Base-by-base conservation (phyloP, 768 basidiomycete species). In the Kwoniella sp. region DNA sequence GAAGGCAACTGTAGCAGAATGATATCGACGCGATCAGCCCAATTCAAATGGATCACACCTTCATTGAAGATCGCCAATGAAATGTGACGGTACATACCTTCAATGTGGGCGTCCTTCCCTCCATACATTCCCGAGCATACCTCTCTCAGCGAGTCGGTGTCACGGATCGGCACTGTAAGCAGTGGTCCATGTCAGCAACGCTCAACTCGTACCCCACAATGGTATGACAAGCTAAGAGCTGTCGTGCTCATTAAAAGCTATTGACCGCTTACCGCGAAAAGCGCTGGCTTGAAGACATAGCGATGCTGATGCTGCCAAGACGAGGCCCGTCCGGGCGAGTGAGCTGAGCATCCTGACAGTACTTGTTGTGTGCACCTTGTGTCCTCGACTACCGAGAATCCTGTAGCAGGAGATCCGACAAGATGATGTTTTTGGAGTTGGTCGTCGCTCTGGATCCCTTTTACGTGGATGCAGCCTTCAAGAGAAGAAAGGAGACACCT, bases 121-220 rank as follows among this genome's bases (percentile, higher is more conserved):
- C 86, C 90, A 88, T 91, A 98, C 92, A 98, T 95, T 58, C 94
- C 94, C 66, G 90, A 92, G 82, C 94, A 98, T 79, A 89, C 88
- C 84, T 98, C 93, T 54, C 91, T 86, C 30, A 90, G 86, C 82
- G 88, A 88, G 81, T 93, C 92, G 79, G 86, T 87, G 80, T 90
- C 90, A 31, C 85, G 79, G 38, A 94, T 86, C 23, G 76, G 70
- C 17, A 80, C 79, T 79, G 50, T 25, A 37, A 2, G 48, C 20
- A 17, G 30, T 22, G 54, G 20, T 12, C n/a, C 28, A 54, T 38
- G 52, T 62, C 51, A 62, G 52, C 30, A 9, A 55, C 13, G 34
- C 34, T 37, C 34, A 37, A 13, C 34, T 13, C 5, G 34, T 13
- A 7, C 34, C 20, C 29, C 25, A 26, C 15, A 31, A 45, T n/a